Conservation (phyloP, 257 asterid species). For the Gynochthodes officinalis region DNA sequence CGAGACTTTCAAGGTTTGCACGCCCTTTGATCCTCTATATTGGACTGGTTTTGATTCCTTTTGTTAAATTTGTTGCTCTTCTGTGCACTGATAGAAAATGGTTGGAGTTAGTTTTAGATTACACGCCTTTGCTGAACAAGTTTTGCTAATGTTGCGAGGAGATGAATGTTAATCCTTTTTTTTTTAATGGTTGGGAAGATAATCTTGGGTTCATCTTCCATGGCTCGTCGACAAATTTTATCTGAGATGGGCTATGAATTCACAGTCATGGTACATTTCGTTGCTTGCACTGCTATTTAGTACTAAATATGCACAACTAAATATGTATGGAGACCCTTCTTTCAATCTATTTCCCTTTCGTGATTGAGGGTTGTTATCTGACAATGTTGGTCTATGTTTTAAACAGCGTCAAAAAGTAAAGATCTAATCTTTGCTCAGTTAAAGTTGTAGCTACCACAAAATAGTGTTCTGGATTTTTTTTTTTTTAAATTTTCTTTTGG, state of each 20-base stretch:
- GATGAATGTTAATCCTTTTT: not conserved
- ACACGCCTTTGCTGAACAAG: not conserved
- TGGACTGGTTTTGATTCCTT: not conserved
- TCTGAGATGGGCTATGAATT: constrained; percentile 75
- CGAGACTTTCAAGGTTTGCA: constrained; percentile 34
- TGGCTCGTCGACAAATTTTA: constrained; percentile 66
- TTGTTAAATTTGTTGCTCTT: not conserved
- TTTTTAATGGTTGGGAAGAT: constrained; percentile 33
- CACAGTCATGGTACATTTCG: constrained; percentile 48
- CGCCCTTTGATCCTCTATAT: not conserved
- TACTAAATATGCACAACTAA: not conserved
- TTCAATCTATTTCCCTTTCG: not conserved
- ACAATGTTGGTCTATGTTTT: not conserved
- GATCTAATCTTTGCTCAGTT: not conserved
- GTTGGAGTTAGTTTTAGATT: not conserved
- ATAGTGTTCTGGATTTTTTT: not conserved
- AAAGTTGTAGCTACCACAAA: not conserved
- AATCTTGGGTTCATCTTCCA: constrained; percentile 80
- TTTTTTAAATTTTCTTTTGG: not conserved
- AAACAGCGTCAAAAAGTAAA: not conserved
- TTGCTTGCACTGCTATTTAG: not conserved
- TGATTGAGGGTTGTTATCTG: not conserved
- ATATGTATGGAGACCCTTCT: not conserved
- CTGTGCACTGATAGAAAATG: not conserved
- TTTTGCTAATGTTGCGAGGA: not conserved